Evolutionary conservation across 2,329 filamentous ascomycete genomes (phyloP).

Genomic region (Arthrobotrys musiformis): DNA sequence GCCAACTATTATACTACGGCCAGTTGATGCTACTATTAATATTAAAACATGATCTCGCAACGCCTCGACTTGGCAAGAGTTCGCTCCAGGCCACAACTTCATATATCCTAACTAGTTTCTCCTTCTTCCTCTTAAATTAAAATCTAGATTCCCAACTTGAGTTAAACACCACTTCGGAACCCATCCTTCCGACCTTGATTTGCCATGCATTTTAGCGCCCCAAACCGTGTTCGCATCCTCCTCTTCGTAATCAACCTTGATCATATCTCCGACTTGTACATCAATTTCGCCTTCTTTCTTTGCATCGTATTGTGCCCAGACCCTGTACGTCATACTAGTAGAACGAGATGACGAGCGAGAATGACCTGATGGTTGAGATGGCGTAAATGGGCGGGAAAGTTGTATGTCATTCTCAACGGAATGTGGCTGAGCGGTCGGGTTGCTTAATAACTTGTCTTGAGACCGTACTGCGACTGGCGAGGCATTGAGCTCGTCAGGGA

Average conservation of each 20-base stretch:
- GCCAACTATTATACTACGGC: no score
- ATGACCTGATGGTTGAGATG: neutral
- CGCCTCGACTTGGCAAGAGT: no score
- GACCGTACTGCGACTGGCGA: slow-evolving; percentile 27
- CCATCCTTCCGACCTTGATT: slow-evolving; percentile 36
- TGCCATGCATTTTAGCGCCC: slow-evolving; percentile 47
- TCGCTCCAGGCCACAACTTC: no score
- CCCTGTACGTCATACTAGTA: slow-evolving; percentile 33
- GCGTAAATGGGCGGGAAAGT: neutral
- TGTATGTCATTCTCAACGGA: neutral
- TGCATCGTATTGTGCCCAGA: slow-evolving; percentile 52
- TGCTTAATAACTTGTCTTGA: slow-evolving; percentile 27
- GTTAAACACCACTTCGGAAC: slow-evolving; percentile 52
- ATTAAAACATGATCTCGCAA: no score
- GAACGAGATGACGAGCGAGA: slow-evolving; percentile 39
- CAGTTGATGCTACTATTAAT: no score
- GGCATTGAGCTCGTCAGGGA: slow-evolving; percentile 38
- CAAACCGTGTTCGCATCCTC: slow-evolving; percentile 33
- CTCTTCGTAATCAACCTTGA: slow-evolving; percentile 51
- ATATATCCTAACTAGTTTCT: no score
- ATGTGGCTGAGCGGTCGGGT: neutral
- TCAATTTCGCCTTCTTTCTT: slow-evolving; percentile 42
- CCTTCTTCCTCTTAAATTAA: slow-evolving; percentile 38
- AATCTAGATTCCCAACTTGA: slow-evolving; percentile 40
- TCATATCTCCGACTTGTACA: slow-evolving; percentile 48